These are phyloP conservation scores for Trichoderma gracile DNA, from an alignment of 2,329 filamentous ascomycete genomes.

Conservation along the genomic window DNA sequence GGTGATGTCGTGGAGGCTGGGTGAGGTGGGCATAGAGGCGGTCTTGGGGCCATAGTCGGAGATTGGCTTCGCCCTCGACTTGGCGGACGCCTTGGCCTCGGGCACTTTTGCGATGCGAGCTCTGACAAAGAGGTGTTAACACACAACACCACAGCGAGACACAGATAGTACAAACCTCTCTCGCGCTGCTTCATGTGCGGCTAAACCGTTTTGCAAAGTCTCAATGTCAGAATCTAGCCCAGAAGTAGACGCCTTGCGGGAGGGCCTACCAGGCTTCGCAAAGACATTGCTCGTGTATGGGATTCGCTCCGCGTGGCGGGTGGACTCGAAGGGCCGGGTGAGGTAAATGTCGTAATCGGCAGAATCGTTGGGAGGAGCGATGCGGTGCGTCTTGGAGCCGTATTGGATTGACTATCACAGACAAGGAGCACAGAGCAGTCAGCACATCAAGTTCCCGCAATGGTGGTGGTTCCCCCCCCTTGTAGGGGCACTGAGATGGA, in stretches of 20 bases:
- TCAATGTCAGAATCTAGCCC: conserved; percentile 53
- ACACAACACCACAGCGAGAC: conserved; percentile 23
- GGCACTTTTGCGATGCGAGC: conserved; percentile 41
- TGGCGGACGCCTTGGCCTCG: conserved; percentile 36
- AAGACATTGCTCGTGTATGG: conserved; percentile 55
- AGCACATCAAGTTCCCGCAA: conserved; percentile 26
- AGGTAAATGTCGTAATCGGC: conserved; percentile 59
- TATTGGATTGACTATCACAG: conserved; percentile 53
- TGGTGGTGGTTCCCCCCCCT: background rate
- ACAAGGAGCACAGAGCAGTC: conserved; percentile 24
- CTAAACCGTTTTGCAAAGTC: conserved; percentile 47
- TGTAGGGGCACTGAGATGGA: background rate
- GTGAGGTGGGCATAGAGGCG: conserved; percentile 53
- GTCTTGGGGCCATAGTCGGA: conserved; percentile 43
- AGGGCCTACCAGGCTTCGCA: conserved; percentile 42
- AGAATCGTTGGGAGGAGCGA: conserved; percentile 48
- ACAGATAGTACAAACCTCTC: conserved; percentile 38
- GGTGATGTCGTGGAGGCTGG: conserved; percentile 54
- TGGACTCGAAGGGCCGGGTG: conserved; percentile 52
- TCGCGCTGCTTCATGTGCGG: conserved; percentile 40
- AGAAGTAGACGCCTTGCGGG: conserved; percentile 42
- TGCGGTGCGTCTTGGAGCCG: conserved; percentile 51
- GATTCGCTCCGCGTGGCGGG: conserved; percentile 49
- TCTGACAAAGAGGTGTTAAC: conserved; percentile 31
- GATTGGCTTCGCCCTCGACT: conserved; percentile 47